Conservation (phyloP, 805 yeast species). For the Zygoascus flipseniorum region DNA sequence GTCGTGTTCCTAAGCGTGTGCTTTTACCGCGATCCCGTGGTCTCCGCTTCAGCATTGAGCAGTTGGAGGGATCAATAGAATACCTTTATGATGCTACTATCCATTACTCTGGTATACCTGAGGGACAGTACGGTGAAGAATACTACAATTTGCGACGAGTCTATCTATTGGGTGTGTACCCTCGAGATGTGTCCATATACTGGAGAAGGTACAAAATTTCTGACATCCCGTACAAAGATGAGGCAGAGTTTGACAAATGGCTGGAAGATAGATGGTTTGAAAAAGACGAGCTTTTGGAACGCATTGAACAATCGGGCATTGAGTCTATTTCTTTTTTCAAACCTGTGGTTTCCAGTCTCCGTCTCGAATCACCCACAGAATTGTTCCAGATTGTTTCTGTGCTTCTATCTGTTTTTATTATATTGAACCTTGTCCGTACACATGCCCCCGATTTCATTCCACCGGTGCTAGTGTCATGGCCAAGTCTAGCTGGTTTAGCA, state of each 20-base stretch:
- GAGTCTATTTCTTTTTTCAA: background rate
- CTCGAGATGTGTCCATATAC: constrained; percentile 55
- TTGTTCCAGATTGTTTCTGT: constrained; percentile 28
- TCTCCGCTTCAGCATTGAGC: constrained; percentile 52
- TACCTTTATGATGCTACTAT: constrained; percentile 74
- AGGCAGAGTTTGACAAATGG: constrained; percentile 64
- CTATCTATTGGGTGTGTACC: constrained; percentile 65
- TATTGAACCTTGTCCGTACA: background rate
- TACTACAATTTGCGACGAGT: constrained; percentile 55
- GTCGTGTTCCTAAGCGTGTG: constrained; percentile 42
- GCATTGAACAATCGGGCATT: constrained; percentile 45
- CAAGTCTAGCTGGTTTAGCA: background rate
- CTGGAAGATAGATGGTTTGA: constrained; percentile 60
- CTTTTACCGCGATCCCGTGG: constrained; percentile 84
- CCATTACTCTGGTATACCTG: constrained; percentile 64
- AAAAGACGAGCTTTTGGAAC: constrained; percentile 67
- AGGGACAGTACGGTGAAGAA: constrained; percentile 67
- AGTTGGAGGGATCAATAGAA: constrained; percentile 33
- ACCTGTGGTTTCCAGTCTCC: constrained; percentile 15
- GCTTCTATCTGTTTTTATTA: constrained; percentile 19
- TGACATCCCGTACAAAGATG: constrained; percentile 58
- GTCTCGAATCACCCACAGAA: constrained; percentile 20
- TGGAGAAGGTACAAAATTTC: constrained; percentile 47
- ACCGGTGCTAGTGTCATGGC: background rate
- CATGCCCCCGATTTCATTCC: background rate